Evolutionary conservation across 2,329 filamentous ascomycete species (phyloP).

Genomic region (Ophiostoma piceae): DNA sequence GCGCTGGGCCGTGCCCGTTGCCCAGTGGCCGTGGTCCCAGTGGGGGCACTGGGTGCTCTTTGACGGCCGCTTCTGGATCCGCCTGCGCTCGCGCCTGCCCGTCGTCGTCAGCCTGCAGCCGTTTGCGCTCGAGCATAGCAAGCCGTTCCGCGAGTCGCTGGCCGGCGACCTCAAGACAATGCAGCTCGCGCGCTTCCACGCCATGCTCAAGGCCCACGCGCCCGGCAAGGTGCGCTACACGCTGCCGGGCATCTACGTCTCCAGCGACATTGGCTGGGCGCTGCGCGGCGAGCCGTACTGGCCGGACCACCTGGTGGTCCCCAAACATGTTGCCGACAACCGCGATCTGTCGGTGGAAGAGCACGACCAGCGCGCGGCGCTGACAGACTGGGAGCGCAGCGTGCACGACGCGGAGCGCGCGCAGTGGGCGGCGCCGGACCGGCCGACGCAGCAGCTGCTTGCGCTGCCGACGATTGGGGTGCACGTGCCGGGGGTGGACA

Average conservation of each 20-base stretch:
- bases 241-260: constrained; percentile 50
- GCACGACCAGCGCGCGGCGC: background rate
- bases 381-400: constrained; percentile 23
- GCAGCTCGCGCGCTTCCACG: constrained; percentile 34
- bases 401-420: constrained; percentile 7
- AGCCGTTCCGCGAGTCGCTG: constrained; percentile 46
- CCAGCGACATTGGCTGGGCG: constrained; percentile 34
- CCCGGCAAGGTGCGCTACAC: constrained; percentile 53
- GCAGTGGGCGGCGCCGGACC: background rate
- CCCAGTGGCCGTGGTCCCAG: constrained; percentile 30
- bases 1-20: constrained; percentile 18
- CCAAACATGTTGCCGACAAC: background rate
- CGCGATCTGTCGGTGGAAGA: too few species aligned
- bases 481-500: constrained; percentile 42
- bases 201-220: constrained; percentile 45
- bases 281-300: constrained; percentile 27
- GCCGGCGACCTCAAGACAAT: background rate
- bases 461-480: constrained; percentile 51
- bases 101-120: constrained; percentile 43
- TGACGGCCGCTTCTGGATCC: constrained; percentile 60
- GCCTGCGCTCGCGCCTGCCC: constrained; percentile 41
- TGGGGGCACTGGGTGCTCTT: constrained; percentile 42
- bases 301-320: constrained; percentile 18
- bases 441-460: constrained; percentile 39
- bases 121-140: constrained; percentile 41